Evolutionary conservation across 2,329 filamentous ascomycete genomes (phyloP), one percentile per base, ranked within the genome.

Genomic region (Raffaelea ambrosiae): DNA sequence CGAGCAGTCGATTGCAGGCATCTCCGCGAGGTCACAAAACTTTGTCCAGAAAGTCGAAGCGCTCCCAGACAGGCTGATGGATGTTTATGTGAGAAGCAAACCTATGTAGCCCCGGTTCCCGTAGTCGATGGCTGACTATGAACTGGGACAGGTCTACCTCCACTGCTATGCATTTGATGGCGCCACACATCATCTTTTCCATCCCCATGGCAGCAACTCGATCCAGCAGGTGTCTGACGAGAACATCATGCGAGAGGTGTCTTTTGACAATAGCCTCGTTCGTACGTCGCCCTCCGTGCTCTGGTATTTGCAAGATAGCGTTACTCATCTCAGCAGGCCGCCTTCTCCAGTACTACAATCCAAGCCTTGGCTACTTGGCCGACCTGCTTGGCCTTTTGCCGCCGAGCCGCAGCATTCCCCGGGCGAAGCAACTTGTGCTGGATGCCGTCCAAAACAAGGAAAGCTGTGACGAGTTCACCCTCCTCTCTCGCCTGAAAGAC

Each of bases 141-240:
- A n/a, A n/a, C n/a, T n/a, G n/a, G n/a, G n/a, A n/a, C 22, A 35
- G 29, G 11, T 47, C 58, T 66, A 61, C 29, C 65, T 86, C 2
- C 83, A 86, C 53, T 75, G 81, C 38, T 86, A 82, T 58, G 81
- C 83, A 1, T 77, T 84, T 43, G 83, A 86, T 56, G 83, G 82
- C 55, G 74, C 79, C 26, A 82, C 80, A 0, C 78, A 83, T 56
- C 80, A 84, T 54, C 68, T 86, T n/a, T 83, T 86, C 57, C 78
- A 83, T 47, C 81, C 81, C 0, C 71, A 77, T 48, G 82, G 81
- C 2, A 76, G 77, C 4, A 68, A 80, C 51, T 82, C 81, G 13
- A 66, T 85, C 2, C 66, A 72, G 31, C 63, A 70, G 19, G 54
- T 63, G 35, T 59, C 71, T n/a, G 79, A 85, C 48, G 74, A 80